phyloP scores from a whole-genome alignment of 345 rosid species.

The Cardamine occulta region DNA sequence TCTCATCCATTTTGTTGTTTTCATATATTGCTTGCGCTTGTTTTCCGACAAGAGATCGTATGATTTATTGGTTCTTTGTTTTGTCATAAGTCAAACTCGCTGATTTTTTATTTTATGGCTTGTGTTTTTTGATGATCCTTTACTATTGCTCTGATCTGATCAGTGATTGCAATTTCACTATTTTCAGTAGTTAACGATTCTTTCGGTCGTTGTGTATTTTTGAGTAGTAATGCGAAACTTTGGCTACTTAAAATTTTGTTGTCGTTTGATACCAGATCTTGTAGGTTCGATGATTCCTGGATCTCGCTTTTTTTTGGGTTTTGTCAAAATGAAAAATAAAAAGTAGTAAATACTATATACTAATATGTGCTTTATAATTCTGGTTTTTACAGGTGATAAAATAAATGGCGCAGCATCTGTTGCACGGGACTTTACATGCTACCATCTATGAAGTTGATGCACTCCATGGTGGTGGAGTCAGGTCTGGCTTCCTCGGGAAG shows the following conservation, averaged over 20 bases:
- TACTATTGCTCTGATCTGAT: constrained; percentile 6
- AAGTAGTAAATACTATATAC: too few relatives aligned
- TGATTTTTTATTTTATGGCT: background rate
- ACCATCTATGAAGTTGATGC: constrained; percentile 87
- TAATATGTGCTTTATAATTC: background rate
- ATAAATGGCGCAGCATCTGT: constrained; percentile 74
- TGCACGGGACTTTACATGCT: constrained; percentile 89
- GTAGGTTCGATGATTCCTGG: constrained; percentile 5
- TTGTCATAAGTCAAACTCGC: background rate
- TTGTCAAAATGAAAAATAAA: background rate
- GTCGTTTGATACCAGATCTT: constrained; percentile 34
- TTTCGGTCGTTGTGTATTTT: background rate
- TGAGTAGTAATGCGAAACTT: background rate
- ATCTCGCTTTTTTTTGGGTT: constrained; percentile 18
- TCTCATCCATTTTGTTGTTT: constrained; percentile 10
- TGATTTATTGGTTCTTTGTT: background rate
- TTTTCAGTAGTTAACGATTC: background rate
- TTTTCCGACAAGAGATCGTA: background rate
- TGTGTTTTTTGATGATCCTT: constrained; percentile 13
- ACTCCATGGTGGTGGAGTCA: constrained; percentile 53
- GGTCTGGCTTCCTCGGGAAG: constrained; percentile 69
- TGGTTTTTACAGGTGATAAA: constrained; percentile 32
- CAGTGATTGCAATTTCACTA: constrained; percentile 5
- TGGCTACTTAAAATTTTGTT: background rate
- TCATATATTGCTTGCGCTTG: constrained; percentile 2